Conservation (phyloP, 257 asterid species). For the Przewalskia tangutica region DNA sequence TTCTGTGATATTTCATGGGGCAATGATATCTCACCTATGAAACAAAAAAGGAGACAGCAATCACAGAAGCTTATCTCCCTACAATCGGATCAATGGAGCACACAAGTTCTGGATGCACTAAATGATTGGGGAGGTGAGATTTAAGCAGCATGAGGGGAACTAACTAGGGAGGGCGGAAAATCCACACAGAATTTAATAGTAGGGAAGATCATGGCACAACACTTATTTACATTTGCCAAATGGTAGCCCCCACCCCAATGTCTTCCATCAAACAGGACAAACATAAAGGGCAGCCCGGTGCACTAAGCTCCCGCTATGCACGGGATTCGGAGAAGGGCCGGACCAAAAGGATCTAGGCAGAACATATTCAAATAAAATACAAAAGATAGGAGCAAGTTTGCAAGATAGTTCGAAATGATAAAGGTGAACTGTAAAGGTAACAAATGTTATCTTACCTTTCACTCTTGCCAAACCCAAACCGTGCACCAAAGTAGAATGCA, state of each 20-base stretch:
- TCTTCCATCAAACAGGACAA: background rate
- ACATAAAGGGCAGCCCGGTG: background rate
- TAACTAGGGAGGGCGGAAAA: background rate
- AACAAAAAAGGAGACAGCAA: background rate
- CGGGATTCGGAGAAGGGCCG: no score
- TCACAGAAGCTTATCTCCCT: background rate
- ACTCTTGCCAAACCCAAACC: conserved; percentile 50
- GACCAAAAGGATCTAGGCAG: no score
- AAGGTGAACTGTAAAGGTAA: background rate
- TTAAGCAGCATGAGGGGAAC: background rate
- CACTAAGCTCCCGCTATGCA: background rate
- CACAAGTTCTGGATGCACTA: background rate
- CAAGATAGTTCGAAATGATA: background rate
- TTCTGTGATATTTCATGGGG: background rate
- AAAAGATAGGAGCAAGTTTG: background rate
- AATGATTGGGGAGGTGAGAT: background rate
- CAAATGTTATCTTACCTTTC: conserved; percentile 43
- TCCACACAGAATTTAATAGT: background rate
- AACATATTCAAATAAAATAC: background rate
- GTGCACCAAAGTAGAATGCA: conserved; percentile 82
- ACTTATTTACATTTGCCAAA: background rate
- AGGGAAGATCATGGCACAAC: background rate
- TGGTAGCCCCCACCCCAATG: background rate
- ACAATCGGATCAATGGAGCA: background rate
- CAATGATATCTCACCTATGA: background rate